Conservation (phyloP, 768 basidiomycete species). For the Sistotremastrum niveocremeum region DNA sequence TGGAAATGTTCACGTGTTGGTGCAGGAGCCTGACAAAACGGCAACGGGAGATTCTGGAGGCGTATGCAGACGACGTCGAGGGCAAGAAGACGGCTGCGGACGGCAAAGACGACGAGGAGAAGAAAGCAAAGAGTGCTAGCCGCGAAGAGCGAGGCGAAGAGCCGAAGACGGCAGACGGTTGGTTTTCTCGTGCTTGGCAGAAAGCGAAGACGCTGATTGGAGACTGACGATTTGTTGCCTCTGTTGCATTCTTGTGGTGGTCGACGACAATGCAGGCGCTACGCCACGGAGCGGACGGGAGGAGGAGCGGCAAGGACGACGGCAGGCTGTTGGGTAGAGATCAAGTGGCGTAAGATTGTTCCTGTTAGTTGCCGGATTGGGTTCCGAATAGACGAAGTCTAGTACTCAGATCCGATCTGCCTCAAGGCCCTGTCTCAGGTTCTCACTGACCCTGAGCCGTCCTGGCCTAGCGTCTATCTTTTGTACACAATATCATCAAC, state of each 20-base stretch:
- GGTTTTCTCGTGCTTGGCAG: constrained; percentile 59
- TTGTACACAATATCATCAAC: too few species aligned
- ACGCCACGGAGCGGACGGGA: constrained; percentile 4
- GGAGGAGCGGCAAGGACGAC: too few species aligned
- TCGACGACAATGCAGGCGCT: not conserved
- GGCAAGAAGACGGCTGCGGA: constrained; percentile 30
- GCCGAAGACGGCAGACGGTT: constrained; percentile 28
- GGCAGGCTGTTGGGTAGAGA: constrained; percentile 2
- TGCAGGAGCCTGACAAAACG: constrained; percentile 65
- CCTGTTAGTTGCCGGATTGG: too few species aligned
- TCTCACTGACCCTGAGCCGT: too few species aligned
- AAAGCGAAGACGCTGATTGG: constrained; percentile 57
- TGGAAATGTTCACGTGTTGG: not conserved
- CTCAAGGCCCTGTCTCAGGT: too few species aligned
- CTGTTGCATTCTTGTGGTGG: not conserved
- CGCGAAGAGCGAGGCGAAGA: not conserved
- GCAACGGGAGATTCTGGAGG: constrained; percentile 79
- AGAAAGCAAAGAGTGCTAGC: not conserved
- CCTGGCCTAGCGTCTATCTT: too few species aligned
- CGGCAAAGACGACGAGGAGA: not conserved
- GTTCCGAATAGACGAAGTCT: too few species aligned
- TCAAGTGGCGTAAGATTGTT: too few species aligned
- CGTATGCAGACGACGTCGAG: constrained; percentile 89
- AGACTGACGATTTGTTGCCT: constrained; percentile 7
- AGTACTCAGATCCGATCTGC: too few species aligned